Base-by-base conservation (phyloP, 768 basidiomycete species). In the Hygrocybe coccinea region DNA sequence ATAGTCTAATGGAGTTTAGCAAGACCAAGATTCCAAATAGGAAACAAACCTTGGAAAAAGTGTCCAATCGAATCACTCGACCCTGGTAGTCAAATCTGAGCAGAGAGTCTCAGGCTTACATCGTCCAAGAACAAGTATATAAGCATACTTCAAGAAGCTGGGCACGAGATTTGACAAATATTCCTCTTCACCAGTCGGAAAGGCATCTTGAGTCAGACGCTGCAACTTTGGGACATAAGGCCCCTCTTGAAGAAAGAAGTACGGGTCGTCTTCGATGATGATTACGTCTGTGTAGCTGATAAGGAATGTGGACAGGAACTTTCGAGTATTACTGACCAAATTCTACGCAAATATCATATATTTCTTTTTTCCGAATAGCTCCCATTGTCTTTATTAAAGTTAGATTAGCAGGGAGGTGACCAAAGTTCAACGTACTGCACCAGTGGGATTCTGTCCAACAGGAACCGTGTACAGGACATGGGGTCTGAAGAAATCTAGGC, bases 381-480 rank as follows among this genome's bases (percentile, higher is more conserved):
- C 74, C 69, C 81, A 87, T 86, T 0, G 85, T 87, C 76, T 87
- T 60, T 8, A 52, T 33, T 19, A 48, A 33, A 14, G 36, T 37
- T 34, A 8, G 47, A 39, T 33, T 39, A 17, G 33, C 7, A 52
- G 1, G 3, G 14, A 15, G 24, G 10, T 17, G 37, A 14, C 10
- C 14, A 53, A 59, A 43, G 25, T 15, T 50, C 21, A 25, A 72
- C 82, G 71, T 56, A 86, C 85, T 21, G 79, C 72, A 17, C 91
- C 91, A 5, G 83, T 86, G 4, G 90, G 91, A 67, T 93, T 93
- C 70, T 93, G 89, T 24, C 88, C 89, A n/a, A 89, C 76, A 0
- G 89, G 87, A 11, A 90, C 75, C 3, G 83, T 86, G 65, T 89
- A 89, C 68, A 89, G 75, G 29, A 89, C 79, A 62, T 79, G 85